Evolutionary conservation across 768 basidiomycete species (phyloP), one percentile per base, ranked within the genome.

Genomic region (Sutorius australiensis): DNA sequence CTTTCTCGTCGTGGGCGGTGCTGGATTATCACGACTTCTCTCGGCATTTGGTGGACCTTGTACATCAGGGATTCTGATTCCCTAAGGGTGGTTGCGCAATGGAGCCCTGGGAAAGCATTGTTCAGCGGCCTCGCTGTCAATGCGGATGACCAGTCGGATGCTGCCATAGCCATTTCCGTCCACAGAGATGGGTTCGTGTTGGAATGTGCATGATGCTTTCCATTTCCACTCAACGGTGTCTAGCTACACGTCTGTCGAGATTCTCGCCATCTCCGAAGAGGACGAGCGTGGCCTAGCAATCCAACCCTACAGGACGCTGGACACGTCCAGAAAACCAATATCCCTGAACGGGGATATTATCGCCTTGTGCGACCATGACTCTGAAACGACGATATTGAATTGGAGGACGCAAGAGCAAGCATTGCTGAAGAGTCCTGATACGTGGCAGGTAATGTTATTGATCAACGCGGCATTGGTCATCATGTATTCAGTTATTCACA

Each of bases 41-140:
- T 79, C 54, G 74, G 76, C 6, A 78, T 87, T 46, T 87, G 86
- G 86, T 80, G 81, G 37, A 70, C 73, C 16, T 58, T 87, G 43
- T 71, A 75, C 1, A 59, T 83, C 17, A 85, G 86, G 81, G 74
- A 81, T 50, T 61, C 49, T 27, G 48, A 59, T 38, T 51, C 61
- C 13, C 58, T 80, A 21, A 55, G 49, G 28, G 55, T 61, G 9
- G 63, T 67, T 13, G 76, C 73, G 13, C 72, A 79, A 46, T 86
- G 86, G 84, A 76, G 74, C 27, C 78, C 75, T 0, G 74, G 76
- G 47, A 78, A 78, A 14, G 78, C 75, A 1, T 61, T 84, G 8
- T 80, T 86, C 53, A 76, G 73, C 36, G 79, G 77, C 2, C 69
- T 84, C 47, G 70, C 72, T 3, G 61, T 86, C 36, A 86, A 86